phyloP scores from a whole-genome alignment of 305 asterid species.

The Solanum hybrid region DNA sequence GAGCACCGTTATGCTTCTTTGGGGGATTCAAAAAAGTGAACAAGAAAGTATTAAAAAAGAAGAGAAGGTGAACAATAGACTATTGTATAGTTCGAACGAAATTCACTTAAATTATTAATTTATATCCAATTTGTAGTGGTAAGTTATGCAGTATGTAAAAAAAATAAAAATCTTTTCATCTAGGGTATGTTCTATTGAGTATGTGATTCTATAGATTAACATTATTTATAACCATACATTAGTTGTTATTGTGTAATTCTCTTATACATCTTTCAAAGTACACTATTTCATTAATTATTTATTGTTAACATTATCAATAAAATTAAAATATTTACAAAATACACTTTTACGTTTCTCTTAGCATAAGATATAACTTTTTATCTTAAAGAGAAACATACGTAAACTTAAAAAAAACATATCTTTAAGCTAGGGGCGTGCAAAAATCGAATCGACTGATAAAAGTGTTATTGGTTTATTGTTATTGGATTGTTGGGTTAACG shows the following conservation, averaged over 20 bases:
- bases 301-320: too few species aligned
- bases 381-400: not conserved
- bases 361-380: not conserved
- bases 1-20: not conserved
- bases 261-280: not conserved
- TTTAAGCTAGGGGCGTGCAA: too few species aligned
- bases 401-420: too few species aligned
- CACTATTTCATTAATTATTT: too few species aligned
- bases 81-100: not conserved
- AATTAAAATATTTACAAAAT: not conserved
- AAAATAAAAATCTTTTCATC: not conserved
- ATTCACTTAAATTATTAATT: not conserved
- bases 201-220: not conserved
- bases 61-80: not conserved
- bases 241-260: not conserved
- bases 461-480: too few species aligned
- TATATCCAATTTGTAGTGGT: not conserved
- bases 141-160: not conserved
- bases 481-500: too few species aligned
- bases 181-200: not conserved
- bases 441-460: too few species aligned
- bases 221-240: not conserved
- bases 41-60: not conserved
- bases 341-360: not conserved
- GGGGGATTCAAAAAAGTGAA: too few species aligned